phyloP scores from a whole-genome alignment of 202 grass and related monocot genomes.

The Musa balbisiana region DNA sequence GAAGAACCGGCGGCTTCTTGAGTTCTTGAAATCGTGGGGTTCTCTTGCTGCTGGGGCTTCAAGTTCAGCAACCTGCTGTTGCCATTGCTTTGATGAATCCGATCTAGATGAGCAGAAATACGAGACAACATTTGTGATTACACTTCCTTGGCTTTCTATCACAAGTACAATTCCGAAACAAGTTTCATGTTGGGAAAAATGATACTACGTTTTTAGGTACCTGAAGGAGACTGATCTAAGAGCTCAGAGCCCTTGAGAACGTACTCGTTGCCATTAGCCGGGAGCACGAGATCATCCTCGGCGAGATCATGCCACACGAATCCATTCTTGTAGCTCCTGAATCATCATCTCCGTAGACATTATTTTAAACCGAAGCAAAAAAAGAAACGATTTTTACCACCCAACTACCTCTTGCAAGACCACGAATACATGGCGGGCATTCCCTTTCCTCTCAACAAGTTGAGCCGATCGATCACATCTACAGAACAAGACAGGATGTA shows the following conservation, averaged over 20 bases:
- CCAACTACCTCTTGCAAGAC: slow-evolving; percentile 85
- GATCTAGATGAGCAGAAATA: slow-evolving; percentile 30
- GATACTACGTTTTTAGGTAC: slow-evolving; percentile 22
- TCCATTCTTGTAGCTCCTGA: slow-evolving; percentile 95
- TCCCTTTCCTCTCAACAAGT: slow-evolving; percentile 69
- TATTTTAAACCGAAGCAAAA: neutral
- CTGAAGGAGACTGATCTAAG: slow-evolving; percentile 54
- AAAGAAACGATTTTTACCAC: neutral
- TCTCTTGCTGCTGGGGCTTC: slow-evolving; percentile 22
- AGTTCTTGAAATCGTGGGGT: slow-evolving; percentile 25
- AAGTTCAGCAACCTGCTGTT: slow-evolving; percentile 47
- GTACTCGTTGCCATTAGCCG: slow-evolving; percentile 77
- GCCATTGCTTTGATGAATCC: slow-evolving; percentile 29
- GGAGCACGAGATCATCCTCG: slow-evolving; percentile 75
- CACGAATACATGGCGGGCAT: slow-evolving; percentile 85
- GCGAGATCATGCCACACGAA: slow-evolving; percentile 97
- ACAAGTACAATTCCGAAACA: neutral
- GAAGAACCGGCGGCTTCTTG: slow-evolving; percentile 54
- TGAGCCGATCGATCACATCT: slow-evolving; percentile 81
- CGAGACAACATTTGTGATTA: slow-evolving; percentile 1
- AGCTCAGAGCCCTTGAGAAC: slow-evolving; percentile 95
- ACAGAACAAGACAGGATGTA: neutral
- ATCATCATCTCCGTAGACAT: neutral
- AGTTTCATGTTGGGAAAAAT: neutral
- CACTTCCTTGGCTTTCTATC: neutral